These are phyloP conservation scores for Protomyces inundatus DNA, from an alignment of 1,139 yeast species.

Conservation along the genomic window DNA sequence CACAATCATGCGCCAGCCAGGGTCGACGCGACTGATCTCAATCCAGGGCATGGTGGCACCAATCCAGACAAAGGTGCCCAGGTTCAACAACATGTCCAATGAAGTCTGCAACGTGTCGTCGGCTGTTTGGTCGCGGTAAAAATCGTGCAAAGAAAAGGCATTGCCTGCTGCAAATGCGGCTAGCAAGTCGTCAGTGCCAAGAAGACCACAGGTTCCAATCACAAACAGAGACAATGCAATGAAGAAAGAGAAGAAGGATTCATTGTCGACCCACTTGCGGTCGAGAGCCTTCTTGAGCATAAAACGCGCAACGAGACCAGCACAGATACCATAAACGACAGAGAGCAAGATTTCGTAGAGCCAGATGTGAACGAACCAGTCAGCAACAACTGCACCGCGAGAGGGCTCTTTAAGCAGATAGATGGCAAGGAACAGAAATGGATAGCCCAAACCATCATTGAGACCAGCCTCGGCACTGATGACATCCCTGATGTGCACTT, in stretches of 20 bases:
- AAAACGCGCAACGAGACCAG: conserved; percentile 38
- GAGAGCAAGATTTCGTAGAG: conserved; percentile 41
- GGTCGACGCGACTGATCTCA: conserved; percentile 30
- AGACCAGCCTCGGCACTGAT: conserved; percentile 44
- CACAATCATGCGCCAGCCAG: conserved; percentile 38
- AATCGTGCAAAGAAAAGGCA: conserved; percentile 39
- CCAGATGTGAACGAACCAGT: conserved; percentile 41
- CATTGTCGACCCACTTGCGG: conserved; percentile 34
- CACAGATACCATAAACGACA: conserved; percentile 38
- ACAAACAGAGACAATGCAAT: conserved; percentile 36
- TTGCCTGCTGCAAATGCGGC: conserved; percentile 40
- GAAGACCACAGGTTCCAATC: conserved; percentile 41
- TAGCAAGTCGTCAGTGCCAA: conserved; percentile 43
- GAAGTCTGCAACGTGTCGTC: conserved; percentile 38
- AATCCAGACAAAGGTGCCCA: conserved; percentile 40
- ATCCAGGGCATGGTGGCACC: conserved; percentile 43
- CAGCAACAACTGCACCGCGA: conserved; percentile 36
- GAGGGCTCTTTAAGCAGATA: conserved; percentile 36
- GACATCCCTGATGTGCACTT: conserved; percentile 37
- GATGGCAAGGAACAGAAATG: conserved; percentile 41
- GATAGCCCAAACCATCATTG: conserved; percentile 45
- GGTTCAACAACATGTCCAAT: conserved; percentile 39
- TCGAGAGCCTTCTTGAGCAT: conserved; percentile 35
- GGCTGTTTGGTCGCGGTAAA: conserved; percentile 37
- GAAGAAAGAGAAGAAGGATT: conserved; percentile 35